phyloP scores from a whole-genome alignment of 1,284 basidiomycete genomes.

The Meira nashicola region DNA sequence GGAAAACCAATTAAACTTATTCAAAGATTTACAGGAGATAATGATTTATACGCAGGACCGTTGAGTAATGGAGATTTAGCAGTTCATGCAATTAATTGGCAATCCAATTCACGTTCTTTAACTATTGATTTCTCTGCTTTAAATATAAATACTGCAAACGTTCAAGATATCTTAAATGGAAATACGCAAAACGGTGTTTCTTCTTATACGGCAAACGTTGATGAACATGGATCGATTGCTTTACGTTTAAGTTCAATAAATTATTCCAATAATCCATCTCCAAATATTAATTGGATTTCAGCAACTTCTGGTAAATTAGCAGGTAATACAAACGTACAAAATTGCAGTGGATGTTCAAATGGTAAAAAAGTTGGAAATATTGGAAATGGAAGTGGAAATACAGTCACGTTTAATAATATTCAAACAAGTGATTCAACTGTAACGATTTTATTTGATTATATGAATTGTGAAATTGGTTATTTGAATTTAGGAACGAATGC shows the following conservation, averaged over 20 bases:
- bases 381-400: constrained; percentile 11
- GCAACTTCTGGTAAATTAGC: constrained; percentile 17
- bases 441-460: constrained; percentile 30
- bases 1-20: constrained; percentile 38
- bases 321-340: constrained; percentile 5
- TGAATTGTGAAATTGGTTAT: constrained; percentile 27
- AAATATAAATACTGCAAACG: constrained; percentile 21
- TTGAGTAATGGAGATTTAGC: constrained; percentile 27
- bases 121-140: constrained; percentile 25
- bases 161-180: constrained; percentile 22
- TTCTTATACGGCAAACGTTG: constrained; percentile 21
- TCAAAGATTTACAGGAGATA: constrained; percentile 22
- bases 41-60: constrained; percentile 24
- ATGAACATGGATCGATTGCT: constrained; percentile 23
- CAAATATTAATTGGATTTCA: constrained; percentile 18
- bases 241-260: constrained; percentile 24
- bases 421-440: constrained; percentile 1
- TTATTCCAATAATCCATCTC: constrained; percentile 5
- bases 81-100: constrained; percentile 25
- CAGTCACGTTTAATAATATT: constrained; percentile 21
- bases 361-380: constrained; percentile 24
- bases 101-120: constrained; percentile 16
- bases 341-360: constrained; percentile 24
- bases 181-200: constrained; percentile 1
- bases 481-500: constrained; percentile 16